A percentile compares a stretch with the other conserved stretches of the same genome.
These are phyloP conservation scores for Yarrowia hollandica DNA, from an alignment of 805 yeast species.

Conservation along the genomic window DNA sequence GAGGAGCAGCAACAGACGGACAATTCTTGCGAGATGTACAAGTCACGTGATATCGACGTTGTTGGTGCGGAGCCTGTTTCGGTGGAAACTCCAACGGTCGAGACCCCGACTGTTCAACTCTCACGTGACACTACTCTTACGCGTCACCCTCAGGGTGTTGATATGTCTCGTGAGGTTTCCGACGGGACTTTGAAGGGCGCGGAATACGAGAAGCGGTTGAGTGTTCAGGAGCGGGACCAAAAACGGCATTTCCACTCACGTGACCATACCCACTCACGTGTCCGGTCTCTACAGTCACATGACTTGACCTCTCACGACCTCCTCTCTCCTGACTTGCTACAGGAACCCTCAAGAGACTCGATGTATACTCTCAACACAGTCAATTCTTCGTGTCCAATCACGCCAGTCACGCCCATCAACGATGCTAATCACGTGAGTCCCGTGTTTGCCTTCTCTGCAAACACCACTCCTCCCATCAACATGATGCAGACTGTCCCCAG, in stretches of 20 bases:
- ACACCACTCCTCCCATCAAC: conserved; percentile 22
- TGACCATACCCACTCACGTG: neutral
- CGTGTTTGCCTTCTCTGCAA: conserved; percentile 4
- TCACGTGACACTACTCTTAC: neutral
- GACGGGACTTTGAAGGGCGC: neutral
- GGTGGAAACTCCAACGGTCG: no score
- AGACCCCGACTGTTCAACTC: neutral
- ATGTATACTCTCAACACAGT: conserved; percentile 2
- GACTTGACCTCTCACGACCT: neutral
- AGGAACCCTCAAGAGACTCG: neutral
- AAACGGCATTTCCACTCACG: neutral
- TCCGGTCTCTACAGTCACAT: neutral
- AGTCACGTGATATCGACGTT: no score
- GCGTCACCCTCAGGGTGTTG: neutral
- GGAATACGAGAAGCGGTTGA: no score
- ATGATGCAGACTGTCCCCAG: conserved; percentile 3
- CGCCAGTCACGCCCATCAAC: neutral
- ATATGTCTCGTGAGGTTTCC: neutral
- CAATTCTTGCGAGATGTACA: no score
- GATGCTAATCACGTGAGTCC: neutral
- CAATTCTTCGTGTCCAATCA: conserved; percentile 11
- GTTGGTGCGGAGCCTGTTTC: no score
- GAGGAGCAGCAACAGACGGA: no score
- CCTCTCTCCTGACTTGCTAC: neutral
- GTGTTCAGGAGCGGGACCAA: neutral